Conservation (phyloP, 306 rosid species). For the Prinsepia uniflora region DNA sequence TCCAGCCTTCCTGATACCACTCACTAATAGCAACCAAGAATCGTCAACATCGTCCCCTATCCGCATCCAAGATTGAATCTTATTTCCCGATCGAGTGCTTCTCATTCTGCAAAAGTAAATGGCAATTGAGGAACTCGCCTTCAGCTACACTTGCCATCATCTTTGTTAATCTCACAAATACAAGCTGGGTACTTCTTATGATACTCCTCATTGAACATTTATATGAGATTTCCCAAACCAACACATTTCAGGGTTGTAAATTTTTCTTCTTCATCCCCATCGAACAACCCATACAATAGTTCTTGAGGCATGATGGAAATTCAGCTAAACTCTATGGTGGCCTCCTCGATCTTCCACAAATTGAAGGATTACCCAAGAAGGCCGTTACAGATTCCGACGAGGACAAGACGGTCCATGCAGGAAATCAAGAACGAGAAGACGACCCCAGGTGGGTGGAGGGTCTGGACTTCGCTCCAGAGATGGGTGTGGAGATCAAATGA, state of each 20-base stretch:
- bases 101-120: no score
- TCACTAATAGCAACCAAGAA: no score
- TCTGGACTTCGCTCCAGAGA: slow-evolving; percentile 65
- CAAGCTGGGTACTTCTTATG: slow-evolving; percentile 74
- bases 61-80: no score
- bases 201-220: slow-evolving; percentile 73
- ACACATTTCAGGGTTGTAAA: slow-evolving; percentile 85
- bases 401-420: slow-evolving; percentile 47
- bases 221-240: slow-evolving; percentile 65
- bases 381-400: slow-evolving; percentile 61
- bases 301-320: slow-evolving; percentile 66
- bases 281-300: slow-evolving; percentile 56
- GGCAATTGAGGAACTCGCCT: slow-evolving; percentile 69
- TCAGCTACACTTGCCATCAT: slow-evolving; percentile 52
- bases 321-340: slow-evolving; percentile 55
- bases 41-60: no score
- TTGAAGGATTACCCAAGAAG: slow-evolving; percentile 46
- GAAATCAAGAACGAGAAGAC: slow-evolving; percentile 66
- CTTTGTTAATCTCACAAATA: slow-evolving; percentile 56
- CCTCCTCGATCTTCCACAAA: slow-evolving; percentile 65
- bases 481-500: slow-evolving; percentile 12
- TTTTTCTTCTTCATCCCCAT: slow-evolving; percentile 68
- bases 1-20: no score
- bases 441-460: slow-evolving; percentile 61
- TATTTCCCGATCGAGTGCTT: no score